Percentiles rank a stretch among this genome's conserved stretches.
phyloP scores from a whole-genome alignment of 768 basidiomycete species.

The Gyrodon lividus region DNA sequence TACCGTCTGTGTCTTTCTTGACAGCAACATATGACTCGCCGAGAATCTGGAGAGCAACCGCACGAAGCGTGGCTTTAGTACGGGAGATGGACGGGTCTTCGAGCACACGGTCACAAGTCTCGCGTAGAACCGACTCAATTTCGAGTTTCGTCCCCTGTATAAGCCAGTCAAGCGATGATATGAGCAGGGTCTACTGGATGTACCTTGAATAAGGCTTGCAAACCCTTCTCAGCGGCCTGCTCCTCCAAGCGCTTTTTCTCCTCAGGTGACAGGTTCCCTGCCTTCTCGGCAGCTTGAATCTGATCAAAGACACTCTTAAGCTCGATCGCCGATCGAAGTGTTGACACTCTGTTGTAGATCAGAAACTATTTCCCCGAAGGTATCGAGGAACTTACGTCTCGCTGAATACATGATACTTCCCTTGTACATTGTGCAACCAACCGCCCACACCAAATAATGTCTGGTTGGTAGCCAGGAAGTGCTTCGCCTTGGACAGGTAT shows the following conservation, averaged over 20 bases:
- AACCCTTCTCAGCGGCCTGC: constrained; percentile 89
- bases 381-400: constrained; percentile 66
- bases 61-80: constrained; percentile 66
- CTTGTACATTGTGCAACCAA: constrained; percentile 90
- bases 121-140: constrained; percentile 84
- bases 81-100: constrained; percentile 52
- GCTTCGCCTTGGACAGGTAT: constrained; percentile 79
- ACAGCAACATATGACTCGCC: constrained; percentile 77
- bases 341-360: constrained; percentile 63
- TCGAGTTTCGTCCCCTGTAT: constrained; percentile 85
- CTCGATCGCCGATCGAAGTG: constrained; percentile 82
- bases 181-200: background rate
- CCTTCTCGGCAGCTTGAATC: constrained; percentile 85
- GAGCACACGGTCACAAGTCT: constrained; percentile 82
- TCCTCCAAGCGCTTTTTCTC: constrained; percentile 85
- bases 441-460: constrained; percentile 81
- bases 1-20: constrained; percentile 54
- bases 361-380: background rate
- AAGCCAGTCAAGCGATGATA: background rate
- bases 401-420: constrained; percentile 90
- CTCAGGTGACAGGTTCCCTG: constrained; percentile 74
- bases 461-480: constrained; percentile 72
- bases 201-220: constrained; percentile 90
- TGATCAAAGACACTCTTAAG: constrained; percentile 90
- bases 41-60: constrained; percentile 78